A percentile compares a stretch with the other conserved stretches of the same genome.
Conservation (phyloP, 352 stramenopile genomes). For the Globisporangium uncinulatum region DNA sequence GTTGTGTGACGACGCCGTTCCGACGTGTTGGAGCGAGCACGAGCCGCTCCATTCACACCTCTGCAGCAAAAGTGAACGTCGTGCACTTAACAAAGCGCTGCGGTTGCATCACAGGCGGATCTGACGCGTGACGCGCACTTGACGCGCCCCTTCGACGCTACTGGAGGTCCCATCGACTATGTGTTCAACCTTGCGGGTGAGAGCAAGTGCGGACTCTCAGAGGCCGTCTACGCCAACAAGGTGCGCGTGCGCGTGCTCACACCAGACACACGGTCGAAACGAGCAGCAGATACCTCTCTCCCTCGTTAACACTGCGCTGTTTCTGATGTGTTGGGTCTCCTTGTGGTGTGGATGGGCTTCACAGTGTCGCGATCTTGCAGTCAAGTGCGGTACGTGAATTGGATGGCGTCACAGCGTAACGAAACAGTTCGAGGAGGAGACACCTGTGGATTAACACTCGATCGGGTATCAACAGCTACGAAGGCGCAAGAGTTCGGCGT, state of each 20-base stretch:
- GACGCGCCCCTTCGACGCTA: slow-evolving; percentile 67
- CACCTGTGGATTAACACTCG: background rate
- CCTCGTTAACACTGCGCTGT: background rate
- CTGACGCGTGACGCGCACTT: slow-evolving; percentile 75
- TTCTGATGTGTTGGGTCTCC: background rate
- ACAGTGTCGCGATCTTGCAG: slow-evolving; percentile 70
- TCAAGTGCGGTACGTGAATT: slow-evolving; percentile 68
- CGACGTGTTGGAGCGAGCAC: no score
- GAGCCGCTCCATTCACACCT: no score
- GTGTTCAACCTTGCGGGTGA: slow-evolving; percentile 84
- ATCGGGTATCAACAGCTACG: slow-evolving; percentile 25
- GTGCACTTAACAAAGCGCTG: no score
- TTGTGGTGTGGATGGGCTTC: background rate
- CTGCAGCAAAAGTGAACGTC: no score
- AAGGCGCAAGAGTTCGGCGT: slow-evolving; percentile 62
- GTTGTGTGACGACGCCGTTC: no score
- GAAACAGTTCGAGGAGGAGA: no score
- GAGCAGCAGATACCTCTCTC: background rate
- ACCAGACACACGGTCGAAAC: no score
- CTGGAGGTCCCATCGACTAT: slow-evolving; percentile 72
- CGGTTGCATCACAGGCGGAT: slow-evolving; percentile 26
- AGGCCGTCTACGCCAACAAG: slow-evolving; percentile 78
- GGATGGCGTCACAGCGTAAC: background rate
- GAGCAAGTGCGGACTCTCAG: slow-evolving; percentile 72
- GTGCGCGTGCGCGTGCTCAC: slow-evolving; percentile 9